Base-by-base conservation (phyloP, 371 early-diverging fungal species). In the Syncephalastrum sp. region DNA sequence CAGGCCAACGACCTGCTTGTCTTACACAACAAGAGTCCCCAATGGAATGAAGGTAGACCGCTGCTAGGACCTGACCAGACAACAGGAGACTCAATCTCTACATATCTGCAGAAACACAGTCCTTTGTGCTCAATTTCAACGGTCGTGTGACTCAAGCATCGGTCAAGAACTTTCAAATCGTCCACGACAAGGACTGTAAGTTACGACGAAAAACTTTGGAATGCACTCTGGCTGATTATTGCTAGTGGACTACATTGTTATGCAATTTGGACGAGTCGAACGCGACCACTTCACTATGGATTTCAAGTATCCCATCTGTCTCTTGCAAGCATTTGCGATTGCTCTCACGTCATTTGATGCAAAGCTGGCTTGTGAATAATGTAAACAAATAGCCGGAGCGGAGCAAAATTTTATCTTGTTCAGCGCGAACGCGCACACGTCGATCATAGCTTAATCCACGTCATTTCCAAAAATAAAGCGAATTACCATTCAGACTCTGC, bases 141-240 rank as follows among this genome's bases (percentile, higher is more conserved):
- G 95, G 95, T 7, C 78, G 98, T 14, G 97, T 98, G 0, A 91
- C 93, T 16, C 72, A 90, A 65, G 94, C 99, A 7, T 94, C 95
- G 5, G 97, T 97, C 38, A 97, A 98, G 67, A 99, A 98, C 72
- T 97, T 99, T 73, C 99, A 98, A 70, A 88, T 99, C 50, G 92
- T 98, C 14, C 92, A 91, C 61, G 91, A 92, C 27, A 82, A 91
- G 56, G 94, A 95, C 68, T 73, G 91, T 92, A 83, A 75, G 86
- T 74, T 42, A 17, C 10, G 46, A 48, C 4, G 43, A 15, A 52
- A 53, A 49, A 16, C 33, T 5, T 16, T n/a, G 16, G 16, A 24
- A 33, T 42, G 10, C 21, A 21, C 21, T 48, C 24, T 41, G 17
- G 21, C 50, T 46, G 10, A 27, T 41, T 17, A 54, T 21, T 23